A percentile compares a stretch with the other conserved stretches of the same genome.
Conservation (phyloP, 108 stramenopile species). For the Epithemia pelagica region DNA sequence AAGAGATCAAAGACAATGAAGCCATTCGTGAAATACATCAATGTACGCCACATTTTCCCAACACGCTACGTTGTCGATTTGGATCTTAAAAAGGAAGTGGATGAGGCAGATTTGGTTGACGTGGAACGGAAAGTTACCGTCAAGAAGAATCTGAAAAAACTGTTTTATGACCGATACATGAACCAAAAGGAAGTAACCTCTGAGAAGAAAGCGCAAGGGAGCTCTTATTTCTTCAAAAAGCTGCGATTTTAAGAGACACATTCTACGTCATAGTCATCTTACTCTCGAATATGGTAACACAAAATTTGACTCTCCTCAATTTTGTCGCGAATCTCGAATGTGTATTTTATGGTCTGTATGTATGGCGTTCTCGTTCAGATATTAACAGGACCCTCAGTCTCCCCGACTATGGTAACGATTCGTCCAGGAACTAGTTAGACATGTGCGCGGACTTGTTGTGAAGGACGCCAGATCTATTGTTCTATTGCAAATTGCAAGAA, state of each 20-base stretch:
- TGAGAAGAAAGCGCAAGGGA: constrained; percentile 95
- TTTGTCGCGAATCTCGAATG: too few species aligned
- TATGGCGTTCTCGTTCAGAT: too few species aligned
- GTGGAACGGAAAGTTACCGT: constrained; percentile 73
- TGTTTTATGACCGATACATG: constrained; percentile 90
- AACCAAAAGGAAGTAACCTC: constrained; percentile 87
- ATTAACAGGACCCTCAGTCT: too few species aligned
- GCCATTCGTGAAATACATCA: constrained; percentile 99
- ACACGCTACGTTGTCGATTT: constrained; percentile 97
- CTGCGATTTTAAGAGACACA: constrained; percentile 84
- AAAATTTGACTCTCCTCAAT: too few species aligned
- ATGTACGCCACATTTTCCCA: constrained; percentile 99
- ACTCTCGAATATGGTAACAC: not conserved
- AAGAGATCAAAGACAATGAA: constrained; percentile 93
- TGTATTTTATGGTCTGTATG: too few species aligned
- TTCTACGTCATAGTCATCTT: not conserved
- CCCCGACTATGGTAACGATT: too few species aligned
- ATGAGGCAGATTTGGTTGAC: constrained; percentile 82
- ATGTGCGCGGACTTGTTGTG: too few species aligned
- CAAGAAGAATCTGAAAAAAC: constrained; percentile 94
- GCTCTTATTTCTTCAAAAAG: constrained; percentile 94
- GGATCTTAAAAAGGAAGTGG: constrained; percentile 92
- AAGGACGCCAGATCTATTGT: too few species aligned
- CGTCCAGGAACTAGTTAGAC: too few species aligned
- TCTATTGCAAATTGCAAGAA: too few species aligned